Evolutionary conservation across 208 protist species (phyloP).

Genomic region (Leishmania turanica): DNA sequence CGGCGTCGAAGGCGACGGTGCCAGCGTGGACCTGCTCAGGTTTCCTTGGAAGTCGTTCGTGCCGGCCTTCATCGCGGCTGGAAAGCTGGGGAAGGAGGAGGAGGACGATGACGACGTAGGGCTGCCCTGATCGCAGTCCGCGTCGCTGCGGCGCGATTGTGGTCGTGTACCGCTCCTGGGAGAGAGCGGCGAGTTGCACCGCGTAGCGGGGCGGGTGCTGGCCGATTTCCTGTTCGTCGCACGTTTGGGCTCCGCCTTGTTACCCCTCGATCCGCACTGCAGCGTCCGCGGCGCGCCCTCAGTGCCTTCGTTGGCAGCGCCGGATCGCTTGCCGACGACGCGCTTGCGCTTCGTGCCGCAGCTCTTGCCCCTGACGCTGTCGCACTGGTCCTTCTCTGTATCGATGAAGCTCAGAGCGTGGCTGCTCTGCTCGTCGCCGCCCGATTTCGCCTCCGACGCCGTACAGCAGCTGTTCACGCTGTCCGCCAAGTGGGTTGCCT

Average conservation of each 20-base stretch:
- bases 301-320: not conserved
- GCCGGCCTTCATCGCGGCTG: not conserved
- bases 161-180: not conserved
- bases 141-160: conserved; percentile 5
- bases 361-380: too few relatives aligned
- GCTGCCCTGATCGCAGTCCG: not conserved
- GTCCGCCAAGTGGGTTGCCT: conserved; percentile 9
- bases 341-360: not conserved
- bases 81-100: not conserved
- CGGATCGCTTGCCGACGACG: not conserved
- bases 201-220: conserved; percentile 9
- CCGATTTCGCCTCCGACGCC: not conserved
- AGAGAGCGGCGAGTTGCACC: conserved; percentile 7
- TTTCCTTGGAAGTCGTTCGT: not conserved
- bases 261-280: not conserved
- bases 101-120: not conserved
- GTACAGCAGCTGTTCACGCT: conserved; percentile 5
- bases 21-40: not conserved
- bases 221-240: not conserved
- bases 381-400: not conserved
- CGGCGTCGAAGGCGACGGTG: not conserved
- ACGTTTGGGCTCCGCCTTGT: not conserved
- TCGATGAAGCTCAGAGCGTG: not conserved
- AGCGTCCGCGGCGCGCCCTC: too few relatives aligned
- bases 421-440: not conserved